These are phyloP conservation scores for Trifolium pratense DNA, from an alignment of 306 rosid species.

Conservation along the genomic window DNA sequence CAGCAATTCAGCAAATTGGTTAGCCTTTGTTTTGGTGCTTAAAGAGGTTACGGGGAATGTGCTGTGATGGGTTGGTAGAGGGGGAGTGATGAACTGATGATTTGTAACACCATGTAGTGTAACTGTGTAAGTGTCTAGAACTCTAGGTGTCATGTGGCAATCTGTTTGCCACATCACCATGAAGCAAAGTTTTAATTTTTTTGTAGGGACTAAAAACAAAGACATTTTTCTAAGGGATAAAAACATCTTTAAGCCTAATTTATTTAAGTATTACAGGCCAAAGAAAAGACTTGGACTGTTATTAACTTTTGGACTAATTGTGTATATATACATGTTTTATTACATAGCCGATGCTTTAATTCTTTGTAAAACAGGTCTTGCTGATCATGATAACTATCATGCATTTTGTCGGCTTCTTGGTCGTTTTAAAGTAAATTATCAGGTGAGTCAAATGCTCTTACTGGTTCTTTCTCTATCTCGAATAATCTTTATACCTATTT, in stretches of 20 bases:
- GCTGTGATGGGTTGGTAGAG: too few relatives aligned
- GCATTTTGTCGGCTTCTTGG: slow-evolving; percentile 57
- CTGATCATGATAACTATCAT: slow-evolving; percentile 57
- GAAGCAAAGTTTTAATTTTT: neutral
- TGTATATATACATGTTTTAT: neutral
- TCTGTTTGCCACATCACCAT: slow-evolving; percentile 8
- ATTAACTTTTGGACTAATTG: slow-evolving; percentile 7
- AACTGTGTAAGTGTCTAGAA: neutral
- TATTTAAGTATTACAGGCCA: neutral
- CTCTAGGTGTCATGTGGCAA: neutral
- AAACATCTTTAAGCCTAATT: neutral
- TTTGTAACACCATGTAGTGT: too few relatives aligned
- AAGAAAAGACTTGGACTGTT: neutral
- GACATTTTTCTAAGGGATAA: neutral
- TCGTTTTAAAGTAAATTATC: slow-evolving; percentile 54
- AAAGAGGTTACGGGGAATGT: too few relatives aligned
- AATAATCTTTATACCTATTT: slow-evolving; percentile 3
- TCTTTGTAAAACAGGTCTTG: slow-evolving; percentile 46
- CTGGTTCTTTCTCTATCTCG: slow-evolving; percentile 14
- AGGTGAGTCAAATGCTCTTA: slow-evolving; percentile 38
- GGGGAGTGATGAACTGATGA: too few relatives aligned
- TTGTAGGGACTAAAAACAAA: neutral
- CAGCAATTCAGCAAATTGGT: too few relatives aligned
- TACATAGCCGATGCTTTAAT: slow-evolving; percentile 11
- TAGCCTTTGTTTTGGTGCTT: too few relatives aligned